Base-by-base conservation (phyloP, 257 asterid species). In the Capsicum rhomboideum region DNA sequence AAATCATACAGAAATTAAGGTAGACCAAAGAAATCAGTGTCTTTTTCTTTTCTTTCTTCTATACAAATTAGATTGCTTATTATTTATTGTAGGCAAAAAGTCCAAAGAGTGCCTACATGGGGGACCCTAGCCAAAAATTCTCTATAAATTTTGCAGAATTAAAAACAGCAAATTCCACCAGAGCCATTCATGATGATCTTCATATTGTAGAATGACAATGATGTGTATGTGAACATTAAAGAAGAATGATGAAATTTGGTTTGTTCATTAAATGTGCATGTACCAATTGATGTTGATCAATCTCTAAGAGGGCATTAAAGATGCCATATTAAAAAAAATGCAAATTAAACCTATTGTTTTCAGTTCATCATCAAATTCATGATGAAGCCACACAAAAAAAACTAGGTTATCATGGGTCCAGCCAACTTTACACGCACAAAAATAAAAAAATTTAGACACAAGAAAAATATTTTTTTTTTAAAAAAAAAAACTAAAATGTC, bases 401-500 rank as follows among this genome's bases (percentile, higher is more conserved):
- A 66, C 83, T 83, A 86, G 78, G 81, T 77, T 69, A 72, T 77
- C 21, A 67, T 84, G 87, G 86, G 67, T 85, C 89, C 90, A 66
- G 12, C 55, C 37, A 16, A 54, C 56, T 50, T 82, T 46, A 23
- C 44, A 80, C 34, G 8, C 58, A 18, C 64, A 80, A 23, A 2
- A 49, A 13, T 1, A 16, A 3, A 16, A 28, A 26, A 53, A 1
- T 21, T 18, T 9, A 21, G 37, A 6, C 11, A 69, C 18, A 21
- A 58, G 6, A 55, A 2, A 55, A 55, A n/a, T n/a, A n/a, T n/a
- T n/a, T n/a, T n/a, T n/a, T n/a, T n/a, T n/a, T 6, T 40, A 40
- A 40, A 40, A 40, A 40, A 6, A 40, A 6, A 40, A 40, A 55
- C 8, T 55, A 55, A 18, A 18, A 34, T 66, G 0, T 28, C 8